Evolutionary conservation across 2,329 filamentous ascomycete species (phyloP).

Genomic region (Verticillium tricorpus): DNA sequence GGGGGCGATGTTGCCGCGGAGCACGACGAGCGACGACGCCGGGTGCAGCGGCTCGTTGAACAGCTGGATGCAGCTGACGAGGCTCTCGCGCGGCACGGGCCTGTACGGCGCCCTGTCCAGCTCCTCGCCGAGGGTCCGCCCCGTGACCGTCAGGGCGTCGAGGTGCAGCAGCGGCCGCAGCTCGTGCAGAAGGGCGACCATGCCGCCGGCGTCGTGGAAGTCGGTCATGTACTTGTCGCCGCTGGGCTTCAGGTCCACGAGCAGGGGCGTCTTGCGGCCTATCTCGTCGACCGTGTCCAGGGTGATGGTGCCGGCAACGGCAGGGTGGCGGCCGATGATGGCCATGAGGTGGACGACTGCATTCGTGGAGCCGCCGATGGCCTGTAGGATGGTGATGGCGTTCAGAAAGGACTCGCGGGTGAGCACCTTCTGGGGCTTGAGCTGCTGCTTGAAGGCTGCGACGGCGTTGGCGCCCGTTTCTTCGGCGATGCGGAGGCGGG

Average conservation of each 20-base stretch:
- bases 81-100: constrained; percentile 25
- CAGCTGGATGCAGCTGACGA: constrained; percentile 55
- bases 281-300: constrained; percentile 77
- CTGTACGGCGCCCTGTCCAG: constrained; percentile 65
- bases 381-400: constrained; percentile 81
- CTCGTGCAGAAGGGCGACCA: constrained; percentile 74
- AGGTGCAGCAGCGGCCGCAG: constrained; percentile 75
- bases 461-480: constrained; percentile 68
- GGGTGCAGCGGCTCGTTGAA: constrained; percentile 63
- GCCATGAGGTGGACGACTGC: constrained; percentile 82
- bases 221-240: constrained; percentile 88
- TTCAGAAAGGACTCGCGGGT: constrained; percentile 77
- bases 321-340: constrained; percentile 70
- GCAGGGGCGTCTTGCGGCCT: constrained; percentile 70
- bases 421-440: constrained; percentile 65
- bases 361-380: constrained; percentile 80
- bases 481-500: constrained; percentile 76
- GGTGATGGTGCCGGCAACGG: constrained; percentile 58
- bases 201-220: constrained; percentile 83
- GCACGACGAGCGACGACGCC: constrained; percentile 75
- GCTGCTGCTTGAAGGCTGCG: constrained; percentile 57
- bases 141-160: constrained; percentile 74
- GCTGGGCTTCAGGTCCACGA: constrained; percentile 81
- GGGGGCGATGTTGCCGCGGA: constrained; percentile 79
- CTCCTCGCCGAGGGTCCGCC: constrained; percentile 76